Base-by-base conservation (phyloP, 768 basidiomycete species). In the Hemileccinum impolitum region DNA sequence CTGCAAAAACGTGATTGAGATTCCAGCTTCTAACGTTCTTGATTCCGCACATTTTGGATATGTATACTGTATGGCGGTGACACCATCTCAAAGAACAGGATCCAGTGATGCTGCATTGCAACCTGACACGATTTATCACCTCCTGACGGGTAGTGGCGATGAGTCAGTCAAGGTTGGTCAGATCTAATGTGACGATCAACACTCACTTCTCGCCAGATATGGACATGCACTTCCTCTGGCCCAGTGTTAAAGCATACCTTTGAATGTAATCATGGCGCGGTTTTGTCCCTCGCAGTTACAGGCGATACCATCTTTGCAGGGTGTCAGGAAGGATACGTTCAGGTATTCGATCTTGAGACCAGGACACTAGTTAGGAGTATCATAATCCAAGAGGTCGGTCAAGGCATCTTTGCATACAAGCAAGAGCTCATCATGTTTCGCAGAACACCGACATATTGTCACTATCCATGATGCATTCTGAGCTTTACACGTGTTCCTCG, bases 11-110 rank as follows among this genome's bases (percentile, higher is more conserved):
- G 39, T 61, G 7, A 62, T 90, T 25, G 68, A 75, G 43, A 82
- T 95, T 18, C 80, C 83, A 1, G 71, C 79, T 12, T 71, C 70
- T 47, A 89, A 91, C 56, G 85, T 93, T 26, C 74, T 93, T 23
- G 84, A 89, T 56, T 89, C 90, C 1, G 95, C 94, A 3, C 95
- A 98, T 67, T 94, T 84, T 63, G 95, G 95, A 9, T 98, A 98
- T 61, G 78, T 97, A 12, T 94, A 95, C 63, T 91, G 87, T 58
- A 84, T 93, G 82, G 69, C 75, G 13, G 65, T 81, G 14, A 57
- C 77, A 11, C 71, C 72, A 18, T 71, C 68, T 14, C 66, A 63
- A n/a, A 63, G 66, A 39, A 70, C 70, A 47, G 74, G 71, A 14
- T 70, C 68, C 2, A 61, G 70, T 39, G 67, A 71, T 21, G 35